phyloP scores from a whole-genome alignment of 352 stramenopile genomes.

The Pythium insidiosum region DNA sequence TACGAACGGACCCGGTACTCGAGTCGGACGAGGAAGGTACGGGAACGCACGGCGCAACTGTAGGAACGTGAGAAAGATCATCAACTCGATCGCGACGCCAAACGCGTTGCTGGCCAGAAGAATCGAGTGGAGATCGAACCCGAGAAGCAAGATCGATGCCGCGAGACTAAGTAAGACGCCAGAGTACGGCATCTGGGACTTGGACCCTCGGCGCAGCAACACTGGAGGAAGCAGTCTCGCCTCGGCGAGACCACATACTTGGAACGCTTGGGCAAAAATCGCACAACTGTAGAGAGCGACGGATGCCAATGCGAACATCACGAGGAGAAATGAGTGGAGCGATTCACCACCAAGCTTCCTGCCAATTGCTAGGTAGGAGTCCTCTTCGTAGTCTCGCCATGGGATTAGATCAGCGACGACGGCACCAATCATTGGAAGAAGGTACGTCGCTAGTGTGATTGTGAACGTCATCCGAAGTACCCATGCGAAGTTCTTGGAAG shows the following conservation, averaged over 20 bases:
- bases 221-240: slow-evolving; percentile 53
- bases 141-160: slow-evolving; percentile 5
- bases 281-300: slow-evolving; percentile 78
- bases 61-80: slow-evolving; percentile 77
- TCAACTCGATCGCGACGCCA: slow-evolving; percentile 49
- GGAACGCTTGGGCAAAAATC: slow-evolving; percentile 77
- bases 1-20: slow-evolving; percentile 4
- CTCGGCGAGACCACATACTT: slow-evolving; percentile 51
- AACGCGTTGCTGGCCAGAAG: slow-evolving; percentile 73
- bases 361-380: slow-evolving; percentile 4
- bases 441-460: slow-evolving; percentile 31
- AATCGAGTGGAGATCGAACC: slow-evolving; percentile 28
- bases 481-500: slow-evolving; percentile 18
- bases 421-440: slow-evolving; percentile 7
- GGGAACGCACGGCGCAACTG: slow-evolving; percentile 45
- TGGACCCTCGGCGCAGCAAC: slow-evolving; percentile 34
- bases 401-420: slow-evolving; percentile 4
- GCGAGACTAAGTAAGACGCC: slow-evolving; percentile 7
- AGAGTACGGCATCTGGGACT: slow-evolving; percentile 10
- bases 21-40: slow-evolving; percentile 26
- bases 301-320: slow-evolving; percentile 40
- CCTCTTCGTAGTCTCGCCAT: slow-evolving; percentile 5
- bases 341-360: slow-evolving; percentile 43
- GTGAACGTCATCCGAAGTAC: slow-evolving; percentile 73
- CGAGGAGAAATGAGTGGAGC: slow-evolving; percentile 49